A percentile compares a stretch with the other conserved stretches of the same genome.
Conservation (phyloP, 2,329 filamentous ascomycete genomes). For the Clonostachys byssicola region DNA sequence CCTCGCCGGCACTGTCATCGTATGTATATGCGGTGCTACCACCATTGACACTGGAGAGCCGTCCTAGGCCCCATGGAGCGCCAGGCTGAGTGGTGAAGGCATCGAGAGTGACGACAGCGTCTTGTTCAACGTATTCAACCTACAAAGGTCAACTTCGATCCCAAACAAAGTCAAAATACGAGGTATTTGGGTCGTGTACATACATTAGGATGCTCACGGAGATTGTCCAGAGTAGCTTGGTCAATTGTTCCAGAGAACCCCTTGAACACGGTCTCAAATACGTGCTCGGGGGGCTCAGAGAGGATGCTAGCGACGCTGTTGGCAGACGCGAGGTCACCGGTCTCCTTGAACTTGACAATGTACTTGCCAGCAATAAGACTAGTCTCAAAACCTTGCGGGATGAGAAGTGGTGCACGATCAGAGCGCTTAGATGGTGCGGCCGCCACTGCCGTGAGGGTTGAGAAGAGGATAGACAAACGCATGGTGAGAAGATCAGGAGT, state of each 20-base stretch:
- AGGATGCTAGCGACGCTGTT: slow-evolving; percentile 4
- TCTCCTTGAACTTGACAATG: slow-evolving; percentile 12
- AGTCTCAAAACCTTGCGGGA: slow-evolving; percentile 4
- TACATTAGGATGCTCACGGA: slow-evolving; percentile 9
- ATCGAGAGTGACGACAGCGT: slow-evolving; percentile 15
- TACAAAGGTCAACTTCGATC: slow-evolving; percentile 4
- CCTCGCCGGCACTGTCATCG: slow-evolving; percentile 10
- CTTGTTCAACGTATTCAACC: slow-evolving; percentile 29
- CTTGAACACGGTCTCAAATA: slow-evolving; percentile 7
- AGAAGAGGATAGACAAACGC: slow-evolving; percentile 8
- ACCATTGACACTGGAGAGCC: slow-evolving; percentile 9
- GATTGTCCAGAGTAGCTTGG: slow-evolving; percentile 2
- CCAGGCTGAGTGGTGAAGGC: slow-evolving; percentile 16
- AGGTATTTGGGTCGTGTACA: neutral
- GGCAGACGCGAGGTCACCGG: slow-evolving; percentile 3
- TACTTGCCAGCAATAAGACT: slow-evolving; percentile 11
- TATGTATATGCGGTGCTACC: slow-evolving; percentile 9
- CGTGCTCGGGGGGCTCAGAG: slow-evolving; percentile 5
- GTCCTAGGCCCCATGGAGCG: slow-evolving; percentile 11
- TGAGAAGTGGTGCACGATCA: slow-evolving; percentile 16
- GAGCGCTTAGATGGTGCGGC: slow-evolving; percentile 14
- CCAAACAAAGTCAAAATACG: neutral
- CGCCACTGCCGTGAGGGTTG: slow-evolving; percentile 12
- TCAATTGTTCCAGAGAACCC: slow-evolving; percentile 8
- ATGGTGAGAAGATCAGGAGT: too few relatives aligned